Evolutionary conservation across 331 rosid species (phyloP).

Genomic region (Saraca asoca): DNA sequence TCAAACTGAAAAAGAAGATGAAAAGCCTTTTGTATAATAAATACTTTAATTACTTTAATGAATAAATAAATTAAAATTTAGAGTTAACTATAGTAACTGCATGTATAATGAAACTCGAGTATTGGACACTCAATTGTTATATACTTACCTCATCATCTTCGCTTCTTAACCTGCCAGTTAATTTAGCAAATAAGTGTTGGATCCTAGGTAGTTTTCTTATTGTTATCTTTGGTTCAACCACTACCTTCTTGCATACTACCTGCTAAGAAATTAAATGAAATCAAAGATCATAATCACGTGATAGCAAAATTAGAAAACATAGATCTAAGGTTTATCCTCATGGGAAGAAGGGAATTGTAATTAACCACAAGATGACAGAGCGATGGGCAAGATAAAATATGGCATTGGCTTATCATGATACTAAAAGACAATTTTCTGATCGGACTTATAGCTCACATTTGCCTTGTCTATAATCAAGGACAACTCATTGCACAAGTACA

Average conservation of each 20-base stretch:
- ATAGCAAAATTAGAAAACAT: neutral
- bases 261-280: conserved; percentile 32
- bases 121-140: conserved; percentile 22
- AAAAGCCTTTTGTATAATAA: conserved; percentile 14
- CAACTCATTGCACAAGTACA: neutral
- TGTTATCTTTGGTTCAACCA: conserved; percentile 69
- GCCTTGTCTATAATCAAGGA: conserved; percentile 1
- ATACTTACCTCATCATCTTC: conserved; percentile 85
- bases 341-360: conserved; percentile 14
- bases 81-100: neutral
- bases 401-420: neutral
- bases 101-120: conserved; percentile 6
- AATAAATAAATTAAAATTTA: conserved; percentile 7
- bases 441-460: conserved; percentile 8
- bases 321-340: conserved; percentile 8
- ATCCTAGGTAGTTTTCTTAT: conserved; percentile 79
- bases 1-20: conserved; percentile 57
- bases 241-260: conserved; percentile 70
- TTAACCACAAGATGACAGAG: conserved; percentile 11
- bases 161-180: conserved; percentile 63
- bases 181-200: conserved; percentile 81
- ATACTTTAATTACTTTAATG: conserved; percentile 7
- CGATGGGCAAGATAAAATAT: conserved; percentile 17
- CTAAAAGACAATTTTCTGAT: neutral
- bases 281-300: neutral